Conservation (phyloP, 768 basidiomycete species). For the Pisolithus sp. region DNA sequence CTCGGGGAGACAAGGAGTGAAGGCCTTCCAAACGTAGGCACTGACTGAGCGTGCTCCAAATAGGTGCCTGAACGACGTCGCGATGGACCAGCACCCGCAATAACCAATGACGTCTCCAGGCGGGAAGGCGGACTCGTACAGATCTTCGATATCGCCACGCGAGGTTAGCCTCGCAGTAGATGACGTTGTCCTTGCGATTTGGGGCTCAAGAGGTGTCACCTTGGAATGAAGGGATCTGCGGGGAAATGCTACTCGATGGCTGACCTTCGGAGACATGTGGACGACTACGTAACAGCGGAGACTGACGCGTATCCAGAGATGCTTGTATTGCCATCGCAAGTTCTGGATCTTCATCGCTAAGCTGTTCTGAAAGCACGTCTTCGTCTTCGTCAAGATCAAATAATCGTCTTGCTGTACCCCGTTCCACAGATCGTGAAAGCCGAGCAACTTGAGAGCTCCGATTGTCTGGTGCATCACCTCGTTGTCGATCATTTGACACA, state of each 20-base stretch:
- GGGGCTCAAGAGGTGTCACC: background rate
- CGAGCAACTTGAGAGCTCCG: constrained; percentile 43
- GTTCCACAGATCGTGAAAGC: constrained; percentile 24
- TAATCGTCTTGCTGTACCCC: constrained; percentile 38
- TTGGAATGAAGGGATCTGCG: constrained; percentile 7
- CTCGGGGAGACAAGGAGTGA: constrained; percentile 23
- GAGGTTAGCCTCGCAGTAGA: constrained; percentile 1
- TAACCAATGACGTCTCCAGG: constrained; percentile 61
- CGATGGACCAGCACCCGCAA: constrained; percentile 51
- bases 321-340: constrained; percentile 57
- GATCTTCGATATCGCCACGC: constrained; percentile 37
- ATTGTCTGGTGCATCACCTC: constrained; percentile 54
- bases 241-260: background rate
- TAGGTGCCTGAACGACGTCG: constrained; percentile 12
- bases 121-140: constrained; percentile 47
- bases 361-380: constrained; percentile 20
- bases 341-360: constrained; percentile 47
- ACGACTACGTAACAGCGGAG: background rate
- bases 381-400: constrained; percentile 54
- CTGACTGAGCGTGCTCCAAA: constrained; percentile 9
- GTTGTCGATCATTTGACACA: constrained; percentile 46
- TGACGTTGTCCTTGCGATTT: background rate
- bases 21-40: constrained; percentile 34
- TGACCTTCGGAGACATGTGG: background rate
- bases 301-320: constrained; percentile 39